Percentiles rank a stretch among this genome's conserved stretches.
Evolutionary conservation across 139 green algal genomes (phyloP).

Genomic region (Deuterostichococcus epilithicus): DNA sequence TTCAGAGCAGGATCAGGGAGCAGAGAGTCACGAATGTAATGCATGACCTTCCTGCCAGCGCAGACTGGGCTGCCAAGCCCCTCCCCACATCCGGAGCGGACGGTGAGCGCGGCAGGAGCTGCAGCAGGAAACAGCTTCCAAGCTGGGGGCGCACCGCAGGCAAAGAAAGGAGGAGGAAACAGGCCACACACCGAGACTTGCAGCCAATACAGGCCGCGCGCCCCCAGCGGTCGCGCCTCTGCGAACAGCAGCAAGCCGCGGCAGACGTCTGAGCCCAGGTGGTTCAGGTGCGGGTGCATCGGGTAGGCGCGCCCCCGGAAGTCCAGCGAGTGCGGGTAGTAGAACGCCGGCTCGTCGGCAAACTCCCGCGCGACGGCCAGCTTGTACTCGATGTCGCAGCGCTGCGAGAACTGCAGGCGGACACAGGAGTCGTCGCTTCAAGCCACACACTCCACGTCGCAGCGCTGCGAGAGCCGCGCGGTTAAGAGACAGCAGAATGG

Average conservation of each 20-base stretch:
- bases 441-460: too few species aligned
- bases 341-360: conserved; percentile 58
- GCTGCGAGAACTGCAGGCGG: conserved; percentile 30
- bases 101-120: too few species aligned
- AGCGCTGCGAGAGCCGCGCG: too few species aligned
- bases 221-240: conserved; percentile 64
- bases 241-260: conserved; percentile 86
- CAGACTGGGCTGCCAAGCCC: too few species aligned
- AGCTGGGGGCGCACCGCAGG: too few species aligned
- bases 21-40: too few species aligned
- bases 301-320: conserved; percentile 96
- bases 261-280: conserved; percentile 85
- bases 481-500: too few species aligned
- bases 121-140: neutral
- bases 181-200: conserved; percentile 33
- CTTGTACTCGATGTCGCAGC: conserved; percentile 58
- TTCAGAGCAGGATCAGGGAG: neutral
- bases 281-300: conserved; percentile 91
- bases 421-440: too few species aligned
- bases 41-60: too few species aligned
- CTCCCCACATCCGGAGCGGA: too few species aligned
- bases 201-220: conserved; percentile 78
- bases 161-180: neutral
- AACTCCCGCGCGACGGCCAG: conserved; percentile 49
- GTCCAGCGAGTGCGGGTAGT: conserved; percentile 91